phyloP scores from a whole-genome alignment of 2,329 filamentous ascomycete genomes.

The Pezizomycotina sp. region DNA sequence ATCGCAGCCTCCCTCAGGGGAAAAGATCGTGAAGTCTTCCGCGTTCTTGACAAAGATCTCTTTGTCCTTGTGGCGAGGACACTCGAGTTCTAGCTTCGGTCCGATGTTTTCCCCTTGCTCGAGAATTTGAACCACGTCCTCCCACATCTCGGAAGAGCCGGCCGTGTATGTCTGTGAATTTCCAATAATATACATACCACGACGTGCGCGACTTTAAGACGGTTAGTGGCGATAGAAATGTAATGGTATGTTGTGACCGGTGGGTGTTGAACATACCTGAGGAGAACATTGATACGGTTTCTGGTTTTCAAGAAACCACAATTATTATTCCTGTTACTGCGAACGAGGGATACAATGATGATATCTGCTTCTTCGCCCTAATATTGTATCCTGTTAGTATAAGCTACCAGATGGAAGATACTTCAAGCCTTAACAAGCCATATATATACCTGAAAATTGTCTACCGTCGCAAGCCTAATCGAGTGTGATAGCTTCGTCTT shows the following conservation, averaged over 20 bases:
- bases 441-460: slow-evolving; percentile 29
- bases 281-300: slow-evolving; percentile 24
- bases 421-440: slow-evolving; percentile 55
- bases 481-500: slow-evolving; percentile 31
- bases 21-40: slow-evolving; percentile 40
- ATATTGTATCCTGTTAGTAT: neutral
- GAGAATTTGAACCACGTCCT: slow-evolving; percentile 32
- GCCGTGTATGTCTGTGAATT: slow-evolving; percentile 48
- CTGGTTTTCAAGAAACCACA: slow-evolving; percentile 33
- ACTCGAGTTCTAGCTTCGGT: slow-evolving; percentile 37
- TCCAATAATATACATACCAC: slow-evolving; percentile 57
- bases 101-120: slow-evolving; percentile 35
- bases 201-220: slow-evolving; percentile 51
- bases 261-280: slow-evolving; percentile 11
- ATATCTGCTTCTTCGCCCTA: slow-evolving; percentile 62
- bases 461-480: slow-evolving; percentile 24
- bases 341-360: slow-evolving; percentile 51
- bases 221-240: slow-evolving; percentile 38
- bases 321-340: slow-evolving; percentile 44
- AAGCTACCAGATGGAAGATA: slow-evolving; percentile 28
- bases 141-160: slow-evolving; percentile 40
- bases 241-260: neutral
- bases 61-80: slow-evolving; percentile 42
- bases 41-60: slow-evolving; percentile 37
- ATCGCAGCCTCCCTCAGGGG: slow-evolving; percentile 46